These are phyloP conservation scores for Stachybotrys chlorohalonatus DNA, from an alignment of 2,329 filamentous ascomycete genomes.

Conservation along the genomic window DNA sequence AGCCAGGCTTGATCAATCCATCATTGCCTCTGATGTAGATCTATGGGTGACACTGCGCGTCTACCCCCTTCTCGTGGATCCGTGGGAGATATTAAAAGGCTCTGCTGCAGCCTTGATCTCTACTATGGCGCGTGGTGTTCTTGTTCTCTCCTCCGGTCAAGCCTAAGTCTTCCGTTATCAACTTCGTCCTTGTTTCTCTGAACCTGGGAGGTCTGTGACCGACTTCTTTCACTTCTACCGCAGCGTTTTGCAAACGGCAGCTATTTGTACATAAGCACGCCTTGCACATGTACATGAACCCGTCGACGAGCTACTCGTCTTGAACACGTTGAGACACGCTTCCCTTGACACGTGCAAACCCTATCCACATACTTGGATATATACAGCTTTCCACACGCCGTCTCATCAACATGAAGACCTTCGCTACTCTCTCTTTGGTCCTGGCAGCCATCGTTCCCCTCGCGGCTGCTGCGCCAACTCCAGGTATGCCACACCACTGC, in stretches of 20 bases:
- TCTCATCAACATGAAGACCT: constrained; percentile 14
- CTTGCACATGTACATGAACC: no score
- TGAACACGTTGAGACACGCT: no score
- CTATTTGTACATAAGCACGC: no score
- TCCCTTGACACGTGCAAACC: no score
- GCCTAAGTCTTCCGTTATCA: not conserved
- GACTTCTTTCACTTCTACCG: not conserved
- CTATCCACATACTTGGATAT: no score
- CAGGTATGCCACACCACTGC: not conserved
- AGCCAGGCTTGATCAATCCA: no score
- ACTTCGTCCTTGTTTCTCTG: not conserved
- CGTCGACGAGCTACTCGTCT: no score
- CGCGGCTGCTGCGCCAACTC: constrained; percentile 7
- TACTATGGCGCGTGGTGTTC: not conserved
- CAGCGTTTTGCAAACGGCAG: no score
- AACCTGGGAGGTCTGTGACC: constrained; percentile 8
- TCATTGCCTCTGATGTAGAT: no score
- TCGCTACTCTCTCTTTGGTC: constrained; percentile 7
- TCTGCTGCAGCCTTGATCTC: not conserved
- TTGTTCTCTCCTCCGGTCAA: not conserved
- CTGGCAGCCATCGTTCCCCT: constrained; percentile 10
- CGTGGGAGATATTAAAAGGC: not conserved
- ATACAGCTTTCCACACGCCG: not conserved
- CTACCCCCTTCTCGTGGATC: not conserved
- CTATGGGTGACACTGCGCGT: no score